A percentile compares a stretch with the other conserved stretches of the same genome.
These are phyloP conservation scores for Vigna mungo DNA, from an alignment of 306 rosid genomes.

Conservation along the genomic window DNA sequence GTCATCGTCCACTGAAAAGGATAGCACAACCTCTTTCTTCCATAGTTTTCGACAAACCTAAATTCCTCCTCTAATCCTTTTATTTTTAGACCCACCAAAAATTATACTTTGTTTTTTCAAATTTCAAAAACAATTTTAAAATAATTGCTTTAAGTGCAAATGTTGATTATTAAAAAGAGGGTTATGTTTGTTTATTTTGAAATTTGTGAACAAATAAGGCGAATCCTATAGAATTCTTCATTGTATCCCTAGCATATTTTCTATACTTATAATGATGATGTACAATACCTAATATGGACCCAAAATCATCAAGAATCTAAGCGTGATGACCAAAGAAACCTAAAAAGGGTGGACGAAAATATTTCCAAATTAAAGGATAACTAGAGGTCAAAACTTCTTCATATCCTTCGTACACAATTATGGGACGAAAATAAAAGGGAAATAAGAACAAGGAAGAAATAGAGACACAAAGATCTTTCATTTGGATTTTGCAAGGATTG, in stretches of 20 bases:
- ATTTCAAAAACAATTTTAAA: too few relatives aligned
- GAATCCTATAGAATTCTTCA: not conserved
- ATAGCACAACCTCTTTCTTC: not conserved
- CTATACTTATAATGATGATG: not conserved
- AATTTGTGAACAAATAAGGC: not conserved
- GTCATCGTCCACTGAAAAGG: not conserved
- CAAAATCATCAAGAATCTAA: conserved; percentile 28
- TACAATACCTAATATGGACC: conserved; percentile 17
- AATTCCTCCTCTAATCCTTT: not conserved
- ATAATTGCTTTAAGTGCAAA: too few relatives aligned
- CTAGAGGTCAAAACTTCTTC: conserved; percentile 25
- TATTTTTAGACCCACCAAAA: not conserved
- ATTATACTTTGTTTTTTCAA: too few relatives aligned
- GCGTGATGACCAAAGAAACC: conserved; percentile 34
- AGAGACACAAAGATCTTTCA: conserved; percentile 39
- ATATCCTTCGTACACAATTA: conserved; percentile 3
- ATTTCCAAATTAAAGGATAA: conserved; percentile 14
- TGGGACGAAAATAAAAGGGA: not conserved
- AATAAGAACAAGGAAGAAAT: not conserved
- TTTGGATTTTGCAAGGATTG: conserved; percentile 47
- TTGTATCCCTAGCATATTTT: not conserved
- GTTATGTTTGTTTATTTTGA: too few relatives aligned
- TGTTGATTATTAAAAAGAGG: too few relatives aligned
- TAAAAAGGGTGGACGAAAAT: not conserved
- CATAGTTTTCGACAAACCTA: not conserved